Base-by-base conservation (phyloP, 1,284 basidiomycete genomes). In the Volvariella surrecta region DNA sequence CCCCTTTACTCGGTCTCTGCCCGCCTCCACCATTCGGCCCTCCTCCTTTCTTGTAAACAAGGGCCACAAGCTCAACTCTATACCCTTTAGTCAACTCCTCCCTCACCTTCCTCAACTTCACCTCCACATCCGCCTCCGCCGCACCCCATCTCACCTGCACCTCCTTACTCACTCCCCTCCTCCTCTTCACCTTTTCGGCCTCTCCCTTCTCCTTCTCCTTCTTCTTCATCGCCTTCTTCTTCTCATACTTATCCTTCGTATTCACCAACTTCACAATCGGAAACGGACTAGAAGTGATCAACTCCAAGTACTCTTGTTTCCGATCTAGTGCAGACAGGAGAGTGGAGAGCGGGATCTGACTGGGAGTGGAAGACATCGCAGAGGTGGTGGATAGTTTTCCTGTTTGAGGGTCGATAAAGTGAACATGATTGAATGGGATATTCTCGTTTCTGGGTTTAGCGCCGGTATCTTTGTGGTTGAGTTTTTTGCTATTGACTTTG, bases 141-240 rank as follows among this genome's bases (percentile, higher is more conserved):
- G 79, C 74, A 7, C 66, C 68, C 83, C 85, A 91, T 4, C 79
- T 78, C 45, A 90, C 55, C 60, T 86, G 83, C 3, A 88, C 66
- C 64, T 89, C 83, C 64, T 89, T 89, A 45, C 63, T 57, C 42
- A 70, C 64, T 38, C 61, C 64, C 17, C 58, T 62, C 46, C 60
- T 61, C 8, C 13, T 8, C 8, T 15, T 35, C 6, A 6, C 15
- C 24, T 28, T 11, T 28, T 28, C 11, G 32, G 51, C 54, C 4
- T 50, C 54, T 45, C 56, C 59, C 45, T 57, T 64, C 24, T 60
- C 53, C 42, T 60, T 59, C 42, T 55, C 54, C 48, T 60, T 65
- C 28, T 55, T 53, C 39, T 63, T 58, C 50, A 64, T 66, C 37
- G 61, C 59, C 45, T 57, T 57, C 28, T 53, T 53, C 17, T 47